These are phyloP conservation scores for Trichothecium roseum DNA, from an alignment of 2,329 filamentous ascomycete genomes.

Conservation along the genomic window DNA sequence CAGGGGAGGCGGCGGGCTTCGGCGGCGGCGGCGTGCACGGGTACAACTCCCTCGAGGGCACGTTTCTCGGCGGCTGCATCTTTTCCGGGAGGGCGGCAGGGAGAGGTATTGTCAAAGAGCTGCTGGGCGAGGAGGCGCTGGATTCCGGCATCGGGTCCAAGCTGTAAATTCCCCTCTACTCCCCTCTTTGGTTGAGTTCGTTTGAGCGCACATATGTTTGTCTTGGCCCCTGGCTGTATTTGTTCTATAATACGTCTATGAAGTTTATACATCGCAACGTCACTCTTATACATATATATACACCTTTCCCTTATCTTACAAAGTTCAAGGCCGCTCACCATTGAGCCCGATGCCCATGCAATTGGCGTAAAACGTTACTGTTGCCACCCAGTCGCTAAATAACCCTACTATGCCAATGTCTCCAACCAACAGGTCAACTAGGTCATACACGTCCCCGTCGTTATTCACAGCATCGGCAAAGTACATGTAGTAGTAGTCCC, in stretches of 20 bases:
- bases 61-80: conserved; percentile 52
- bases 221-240: too few relatives aligned
- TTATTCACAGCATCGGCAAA: conserved; percentile 43
- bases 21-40: conserved; percentile 53
- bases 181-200: too few relatives aligned
- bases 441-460: conserved; percentile 56
- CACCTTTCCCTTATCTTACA: too few relatives aligned
- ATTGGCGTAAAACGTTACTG: conserved; percentile 61
- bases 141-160: too few relatives aligned
- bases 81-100: conserved; percentile 50
- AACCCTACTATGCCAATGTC: conserved; percentile 51
- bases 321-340: too few relatives aligned
- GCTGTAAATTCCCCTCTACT: too few relatives aligned
- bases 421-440: conserved; percentile 53
- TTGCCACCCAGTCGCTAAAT: conserved; percentile 61
- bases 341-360: conserved; percentile 42
- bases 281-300: too few relatives aligned
- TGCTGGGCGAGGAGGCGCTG: conserved; percentile 6
- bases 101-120: conserved; percentile 40
- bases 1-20: conserved; percentile 50
- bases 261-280: too few relatives aligned
- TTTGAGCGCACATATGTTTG: too few relatives aligned
- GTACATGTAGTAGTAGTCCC: conserved; percentile 45
- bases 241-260: too few relatives aligned
- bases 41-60: conserved; percentile 51